A percentile compares a stretch with the other conserved stretches of the same genome.
phyloP scores from a whole-genome alignment of 2,329 filamentous ascomycete species.

The Colletotrichum sp. region DNA sequence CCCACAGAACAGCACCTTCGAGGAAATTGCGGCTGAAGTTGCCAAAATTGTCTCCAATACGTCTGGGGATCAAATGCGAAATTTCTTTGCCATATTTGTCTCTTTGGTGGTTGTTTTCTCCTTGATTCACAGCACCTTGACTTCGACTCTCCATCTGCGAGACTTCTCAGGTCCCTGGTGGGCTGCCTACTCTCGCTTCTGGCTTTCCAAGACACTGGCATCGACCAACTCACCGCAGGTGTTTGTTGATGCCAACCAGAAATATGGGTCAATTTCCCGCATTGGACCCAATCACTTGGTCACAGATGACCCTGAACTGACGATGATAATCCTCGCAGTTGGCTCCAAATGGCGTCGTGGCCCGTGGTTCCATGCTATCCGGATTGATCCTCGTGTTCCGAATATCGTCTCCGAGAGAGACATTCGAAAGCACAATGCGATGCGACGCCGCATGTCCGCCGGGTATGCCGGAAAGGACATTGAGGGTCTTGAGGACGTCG shows the following conservation, averaged over 20 bases:
- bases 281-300: constrained; percentile 47
- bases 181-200: not conserved
- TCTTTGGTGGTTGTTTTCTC: not conserved
- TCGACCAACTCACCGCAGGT: not conserved
- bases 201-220: not conserved
- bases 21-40: not conserved
- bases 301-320: constrained; percentile 41
- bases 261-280: constrained; percentile 22
- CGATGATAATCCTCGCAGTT: constrained; percentile 40
- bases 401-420: constrained; percentile 57
- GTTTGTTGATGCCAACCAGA: not conserved
- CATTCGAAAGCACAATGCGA: constrained; percentile 43
- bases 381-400: constrained; percentile 56
- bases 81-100: not conserved
- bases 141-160: not conserved
- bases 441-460: constrained; percentile 53
- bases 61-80: not conserved
- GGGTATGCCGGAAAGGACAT: constrained; percentile 61
- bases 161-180: not conserved
- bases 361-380: constrained; percentile 51
- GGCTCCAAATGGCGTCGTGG: constrained; percentile 40
- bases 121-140: not conserved
- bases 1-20: not conserved
- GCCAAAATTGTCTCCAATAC: not conserved
- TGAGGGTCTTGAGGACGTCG: constrained; percentile 49